Conservation (phyloP, 805 yeast genomes). For the Hanseniaspora pseudoguilliermondii region DNA sequence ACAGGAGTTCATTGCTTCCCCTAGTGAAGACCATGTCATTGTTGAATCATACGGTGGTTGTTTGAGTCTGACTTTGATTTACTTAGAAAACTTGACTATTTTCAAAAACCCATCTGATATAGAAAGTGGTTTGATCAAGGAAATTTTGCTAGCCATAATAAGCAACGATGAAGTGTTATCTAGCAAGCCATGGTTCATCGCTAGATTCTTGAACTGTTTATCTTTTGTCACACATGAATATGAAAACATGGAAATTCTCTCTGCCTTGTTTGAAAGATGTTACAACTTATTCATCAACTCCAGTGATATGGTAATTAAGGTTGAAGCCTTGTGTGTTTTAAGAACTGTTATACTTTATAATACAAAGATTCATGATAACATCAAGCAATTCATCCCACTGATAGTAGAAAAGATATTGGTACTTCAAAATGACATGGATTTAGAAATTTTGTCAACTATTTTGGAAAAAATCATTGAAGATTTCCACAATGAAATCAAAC, state of each 20-base stretch:
- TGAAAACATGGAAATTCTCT: conserved; percentile 30
- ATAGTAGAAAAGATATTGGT: conserved; percentile 69
- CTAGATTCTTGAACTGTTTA: conserved; percentile 55
- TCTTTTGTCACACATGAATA: conserved; percentile 28
- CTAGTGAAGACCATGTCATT: neutral
- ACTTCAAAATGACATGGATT: conserved; percentile 67
- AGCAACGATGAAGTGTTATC: conserved; percentile 3
- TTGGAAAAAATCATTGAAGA: conserved; percentile 90
- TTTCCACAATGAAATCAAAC: conserved; percentile 76
- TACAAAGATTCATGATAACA: conserved; percentile 49
- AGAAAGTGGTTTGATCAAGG: conserved; percentile 5
- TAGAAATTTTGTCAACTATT: conserved; percentile 76
- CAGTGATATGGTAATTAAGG: conserved; percentile 53
- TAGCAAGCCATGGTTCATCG: conserved; percentile 45
- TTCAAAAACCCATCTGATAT: neutral
- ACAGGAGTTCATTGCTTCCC: neutral
- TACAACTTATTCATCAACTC: conserved; percentile 27
- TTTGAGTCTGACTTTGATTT: neutral
- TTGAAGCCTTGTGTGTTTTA: conserved; percentile 78
- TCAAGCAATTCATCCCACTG: conserved; percentile 60
- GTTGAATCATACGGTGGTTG: conserved; percentile 3
- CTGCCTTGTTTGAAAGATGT: conserved; percentile 31
- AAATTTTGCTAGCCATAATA: neutral
- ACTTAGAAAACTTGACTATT: neutral
- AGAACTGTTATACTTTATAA: conserved; percentile 63